Conservation (phyloP, 805 yeast species). For the Wickerhamiella occidentalis region DNA sequence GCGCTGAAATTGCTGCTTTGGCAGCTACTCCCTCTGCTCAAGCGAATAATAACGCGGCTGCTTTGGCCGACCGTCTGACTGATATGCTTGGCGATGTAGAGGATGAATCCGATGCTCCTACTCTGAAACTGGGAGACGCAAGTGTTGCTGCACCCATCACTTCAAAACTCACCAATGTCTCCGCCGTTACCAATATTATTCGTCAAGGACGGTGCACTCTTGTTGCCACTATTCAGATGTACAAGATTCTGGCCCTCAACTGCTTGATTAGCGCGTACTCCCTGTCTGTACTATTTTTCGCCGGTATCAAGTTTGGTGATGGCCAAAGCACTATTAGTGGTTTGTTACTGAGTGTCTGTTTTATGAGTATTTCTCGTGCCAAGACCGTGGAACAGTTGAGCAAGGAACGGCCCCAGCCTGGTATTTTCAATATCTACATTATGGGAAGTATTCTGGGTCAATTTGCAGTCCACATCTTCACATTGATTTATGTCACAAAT, state of each 20-base stretch:
- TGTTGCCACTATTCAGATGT: slow-evolving; percentile 97
- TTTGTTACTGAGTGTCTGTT: slow-evolving; percentile 79
- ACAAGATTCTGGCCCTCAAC: slow-evolving; percentile 91
- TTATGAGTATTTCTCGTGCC: slow-evolving; percentile 89
- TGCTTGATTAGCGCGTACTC: slow-evolving; percentile 96
- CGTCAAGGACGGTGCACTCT: slow-evolving; percentile 98
- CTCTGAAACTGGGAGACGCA: slow-evolving; percentile 92
- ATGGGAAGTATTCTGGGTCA: slow-evolving; percentile 97
- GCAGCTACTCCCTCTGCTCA: slow-evolving; percentile 28
- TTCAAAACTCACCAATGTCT: slow-evolving; percentile 81
- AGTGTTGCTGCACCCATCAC: slow-evolving; percentile 99
- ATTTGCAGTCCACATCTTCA: slow-evolving; percentile 79
- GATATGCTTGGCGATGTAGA: slow-evolving; percentile 37
- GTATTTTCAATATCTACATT: slow-evolving; percentile 86
- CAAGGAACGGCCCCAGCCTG: slow-evolving; percentile 92
- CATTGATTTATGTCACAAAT: slow-evolving; percentile 69
- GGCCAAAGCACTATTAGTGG: slow-evolving; percentile 98
- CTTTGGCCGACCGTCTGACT: slow-evolving; percentile 54
- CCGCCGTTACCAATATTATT: slow-evolving; percentile 82
- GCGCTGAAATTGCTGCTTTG: slow-evolving; percentile 32
- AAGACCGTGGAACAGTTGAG: slow-evolving; percentile 79
- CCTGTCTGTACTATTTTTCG: slow-evolving; percentile 80
- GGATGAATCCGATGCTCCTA: slow-evolving; percentile 76
- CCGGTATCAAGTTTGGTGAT: slow-evolving; percentile 97
- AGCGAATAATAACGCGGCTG: slow-evolving; percentile 28